Conservation (phyloP, 768 basidiomycete species). For the Cystobasidium onofrii region DNA sequence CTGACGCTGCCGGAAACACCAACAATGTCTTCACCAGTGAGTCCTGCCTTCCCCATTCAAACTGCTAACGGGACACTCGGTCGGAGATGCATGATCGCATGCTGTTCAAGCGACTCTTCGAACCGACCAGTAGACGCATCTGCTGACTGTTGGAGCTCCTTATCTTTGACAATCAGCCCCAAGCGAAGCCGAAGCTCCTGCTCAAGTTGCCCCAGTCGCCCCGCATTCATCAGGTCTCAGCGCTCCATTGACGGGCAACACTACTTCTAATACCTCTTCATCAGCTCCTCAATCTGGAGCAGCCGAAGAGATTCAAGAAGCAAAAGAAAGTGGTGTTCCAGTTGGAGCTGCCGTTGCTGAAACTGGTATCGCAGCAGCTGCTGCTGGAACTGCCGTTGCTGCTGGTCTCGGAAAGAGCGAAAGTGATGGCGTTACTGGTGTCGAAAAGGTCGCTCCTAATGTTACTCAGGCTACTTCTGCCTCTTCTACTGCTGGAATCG, state of each 20-base stretch:
- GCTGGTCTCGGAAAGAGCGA: conserved; percentile 13
- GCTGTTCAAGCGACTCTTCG: neutral
- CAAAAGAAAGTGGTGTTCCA: conserved; percentile 2
- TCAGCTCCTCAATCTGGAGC: neutral
- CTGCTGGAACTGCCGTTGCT: neutral
- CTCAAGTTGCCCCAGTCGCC: neutral
- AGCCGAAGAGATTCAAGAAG: neutral
- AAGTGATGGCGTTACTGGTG: conserved; percentile 13
- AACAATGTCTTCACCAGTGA: conserved; percentile 27
- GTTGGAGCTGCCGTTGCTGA: neutral
- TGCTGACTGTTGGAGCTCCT: neutral
- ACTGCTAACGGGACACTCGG: neutral
- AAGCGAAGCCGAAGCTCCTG: neutral
- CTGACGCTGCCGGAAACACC: conserved; percentile 3
- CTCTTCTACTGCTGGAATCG: neutral
- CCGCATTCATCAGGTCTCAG: neutral
- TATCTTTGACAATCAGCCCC: neutral
- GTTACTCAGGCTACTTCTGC: conserved; percentile 7
- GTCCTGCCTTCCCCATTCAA: neutral
- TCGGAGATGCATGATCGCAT: neutral
- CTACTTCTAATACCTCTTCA: neutral
- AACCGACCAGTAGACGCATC: neutral
- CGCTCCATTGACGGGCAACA: neutral
- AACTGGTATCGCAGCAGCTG: conserved; percentile 1
- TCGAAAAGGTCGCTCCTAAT: conserved; percentile 24